Base-by-base conservation (phyloP, 1,284 basidiomycete genomes). In the Cerrena zonata region DNA sequence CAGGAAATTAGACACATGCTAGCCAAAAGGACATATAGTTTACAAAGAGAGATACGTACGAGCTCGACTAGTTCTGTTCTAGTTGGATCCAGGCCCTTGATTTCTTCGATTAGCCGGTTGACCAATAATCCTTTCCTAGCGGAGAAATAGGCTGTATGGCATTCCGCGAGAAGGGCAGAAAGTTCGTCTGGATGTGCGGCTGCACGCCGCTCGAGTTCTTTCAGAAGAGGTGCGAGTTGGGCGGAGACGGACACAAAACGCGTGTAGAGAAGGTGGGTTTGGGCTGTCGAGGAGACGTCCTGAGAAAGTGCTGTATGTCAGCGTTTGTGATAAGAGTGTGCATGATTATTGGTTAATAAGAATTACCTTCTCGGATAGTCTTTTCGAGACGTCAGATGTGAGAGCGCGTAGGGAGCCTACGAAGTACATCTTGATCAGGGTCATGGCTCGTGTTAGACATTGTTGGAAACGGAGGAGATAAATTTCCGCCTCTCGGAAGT, bases 391-490 rank as follows among this genome's bases (percentile, higher is more conserved):
- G 58, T 95, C 90, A 21, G 79, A 69, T 1, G 84, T 81, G 11
- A 94, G 74, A 1, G 84, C 80, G 49, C 84, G 77, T 11, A 96
- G 73, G 2, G 88, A 85, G 3, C 87, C 86, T 21, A 94, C 84
- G 61, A 95, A 94, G 69, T 88, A 92, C 80, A 96, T 91, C 65
- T 90, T 94, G 71, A 96, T 91, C 47, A 97, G 76, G 0, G 92
- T 95, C 93, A 96, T 95, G 21, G 91, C 89, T 30, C 94, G 82
- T 0, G 91, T 94, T 79, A 96, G 85, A 67, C 94, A 96, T 69
- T 96, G 94, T 61, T 94, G 92, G 69, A 94, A 96, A 22, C 94
- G 84, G 19, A 97, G 76, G 7, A 95, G 74, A 65, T 95, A 96
- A 18, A 96, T 74, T 61, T 95, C 91, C 10, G 92, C 84, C 71